phyloP scores from a whole-genome alignment of 179 eudicot species.

The Silene noctiflora region DNA sequence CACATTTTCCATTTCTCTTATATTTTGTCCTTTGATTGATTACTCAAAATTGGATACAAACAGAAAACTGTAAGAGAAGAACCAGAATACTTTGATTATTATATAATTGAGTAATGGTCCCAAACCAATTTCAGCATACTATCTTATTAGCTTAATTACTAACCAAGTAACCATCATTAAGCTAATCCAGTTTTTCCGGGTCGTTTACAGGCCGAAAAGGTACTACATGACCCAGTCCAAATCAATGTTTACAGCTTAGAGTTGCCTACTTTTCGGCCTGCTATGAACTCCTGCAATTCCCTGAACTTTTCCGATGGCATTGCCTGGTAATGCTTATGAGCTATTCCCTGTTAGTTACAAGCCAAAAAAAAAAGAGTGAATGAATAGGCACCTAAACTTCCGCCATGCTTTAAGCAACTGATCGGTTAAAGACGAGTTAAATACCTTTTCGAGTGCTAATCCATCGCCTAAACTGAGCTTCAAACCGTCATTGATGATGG shows the following conservation, averaged over 20 bases:
- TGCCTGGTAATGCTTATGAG: conserved; percentile 67
- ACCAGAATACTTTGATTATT: too few relatives aligned
- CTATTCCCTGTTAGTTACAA: conserved; percentile 59
- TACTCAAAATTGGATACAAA: too few relatives aligned
- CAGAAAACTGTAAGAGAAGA: too few relatives aligned
- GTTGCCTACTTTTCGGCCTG: conserved; percentile 54
- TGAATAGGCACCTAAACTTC: not conserved
- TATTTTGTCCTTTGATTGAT: too few relatives aligned
- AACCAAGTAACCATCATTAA: too few relatives aligned
- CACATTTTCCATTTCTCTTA: too few relatives aligned
- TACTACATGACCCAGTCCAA: not conserved
- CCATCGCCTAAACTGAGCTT: conserved; percentile 71
- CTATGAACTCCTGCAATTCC: conserved; percentile 94
- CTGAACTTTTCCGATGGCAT: conserved; percentile 93
- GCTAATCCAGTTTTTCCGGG: not conserved
- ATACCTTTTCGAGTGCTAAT: conserved; percentile 86
- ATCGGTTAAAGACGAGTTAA: conserved; percentile 7
- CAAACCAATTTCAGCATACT: too few relatives aligned
- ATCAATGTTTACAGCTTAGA: conserved; percentile 28
- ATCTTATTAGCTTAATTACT: too few relatives aligned
- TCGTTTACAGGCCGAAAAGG: not conserved
- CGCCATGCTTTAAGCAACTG: too few relatives aligned
- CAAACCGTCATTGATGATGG: conserved; percentile 83
- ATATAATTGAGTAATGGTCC: too few relatives aligned
- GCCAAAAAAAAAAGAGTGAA: not conserved